A percentile compares a stretch with the other conserved stretches of the same genome.
Evolutionary conservation across 768 basidiomycete genomes (phyloP).

Genomic region (Brasilioporus rufonigricans): DNA sequence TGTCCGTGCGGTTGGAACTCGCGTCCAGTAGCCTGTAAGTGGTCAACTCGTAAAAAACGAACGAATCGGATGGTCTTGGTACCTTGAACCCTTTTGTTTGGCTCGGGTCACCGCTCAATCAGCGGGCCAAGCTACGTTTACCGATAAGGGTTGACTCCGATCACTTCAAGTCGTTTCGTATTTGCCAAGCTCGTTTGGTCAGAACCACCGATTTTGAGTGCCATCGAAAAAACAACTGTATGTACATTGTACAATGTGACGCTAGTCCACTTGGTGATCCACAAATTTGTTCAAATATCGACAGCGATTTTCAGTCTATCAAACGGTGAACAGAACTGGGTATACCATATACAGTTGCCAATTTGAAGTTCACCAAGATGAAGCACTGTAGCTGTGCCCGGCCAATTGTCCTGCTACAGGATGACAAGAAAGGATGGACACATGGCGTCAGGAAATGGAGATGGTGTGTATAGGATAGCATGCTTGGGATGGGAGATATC

Average conservation of each 20-base stretch:
- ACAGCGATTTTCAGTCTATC: conserved; percentile 4
- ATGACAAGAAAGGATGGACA: conserved; percentile 6
- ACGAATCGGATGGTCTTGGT: too few relatives aligned
- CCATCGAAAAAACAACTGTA: neutral
- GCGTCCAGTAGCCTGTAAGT: neutral
- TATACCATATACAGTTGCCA: conserved; percentile 13
- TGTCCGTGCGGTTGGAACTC: neutral
- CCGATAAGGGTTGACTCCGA: too few relatives aligned
- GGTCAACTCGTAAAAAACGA: too few relatives aligned
- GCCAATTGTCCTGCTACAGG: conserved; percentile 9
- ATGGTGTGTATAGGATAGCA: conserved; percentile 14
- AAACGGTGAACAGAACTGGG: conserved; percentile 8
- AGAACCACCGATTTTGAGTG: too few relatives aligned
- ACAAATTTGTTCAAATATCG: neutral
- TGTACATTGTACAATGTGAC: conserved; percentile 1
- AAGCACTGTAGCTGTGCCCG: conserved; percentile 7
- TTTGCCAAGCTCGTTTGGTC: too few relatives aligned
- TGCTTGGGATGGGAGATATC: conserved; percentile 22
- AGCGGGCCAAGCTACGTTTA: neutral
- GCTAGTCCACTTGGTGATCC: neutral
- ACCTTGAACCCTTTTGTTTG: neutral
- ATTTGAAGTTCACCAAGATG: neutral
- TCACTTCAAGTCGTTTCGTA: too few relatives aligned
- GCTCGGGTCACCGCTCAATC: neutral
- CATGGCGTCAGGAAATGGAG: neutral